Evolutionary conservation across 163 green algal genomes (phyloP), one percentile per base, ranked within the genome.

Genomic region (Prototheca wickerhamii): DNA sequence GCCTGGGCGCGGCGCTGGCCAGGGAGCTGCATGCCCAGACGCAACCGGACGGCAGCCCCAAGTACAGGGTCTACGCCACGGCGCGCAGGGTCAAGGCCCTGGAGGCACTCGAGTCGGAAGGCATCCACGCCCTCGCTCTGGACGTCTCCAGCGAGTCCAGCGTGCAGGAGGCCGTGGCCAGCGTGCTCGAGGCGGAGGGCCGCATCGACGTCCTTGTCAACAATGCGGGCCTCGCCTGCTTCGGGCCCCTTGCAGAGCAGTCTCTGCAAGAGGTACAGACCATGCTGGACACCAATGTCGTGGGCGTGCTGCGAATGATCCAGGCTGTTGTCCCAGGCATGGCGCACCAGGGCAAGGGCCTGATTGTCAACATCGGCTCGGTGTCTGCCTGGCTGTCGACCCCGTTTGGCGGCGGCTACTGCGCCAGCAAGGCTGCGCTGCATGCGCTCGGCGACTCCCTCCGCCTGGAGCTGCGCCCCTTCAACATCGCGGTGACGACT

Each of bases 311-410:
- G 17, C 32, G 65, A 8, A 49, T 72, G 4, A 58, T 30, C 0
- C 65, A 72, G 42, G 30, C 46, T 28, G 20, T 65, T 23, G 29
- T 71, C 29, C 65, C 65, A 6, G 6, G 52, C 20, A 68, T 68
- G 65, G 23, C 30, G 10, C 7, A 60, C 6, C 34, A 31, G 17
- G 40, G 55, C 40, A 28, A 18, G 10, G 65, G 65, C 20, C 42
- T 68, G 28, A 71, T 72, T 37, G 21, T 72, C 10, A 72, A 72
- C 53, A 32, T 72, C 37, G 59, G 65, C 6, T 68, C 54, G 0
- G 59, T 71, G 32, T 34, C 29, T 7, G 65, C 30, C 26, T 35
- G 32, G 42, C n/a, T 72, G 28, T 26, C 58, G 12, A 61, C 60
- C 20, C 60, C 65, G 8, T 63, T 21, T 17, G 33, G 8, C 42